Base-by-base conservation (phyloP, 2,329 filamentous ascomycete species). In the Volutella citrinella region DNA sequence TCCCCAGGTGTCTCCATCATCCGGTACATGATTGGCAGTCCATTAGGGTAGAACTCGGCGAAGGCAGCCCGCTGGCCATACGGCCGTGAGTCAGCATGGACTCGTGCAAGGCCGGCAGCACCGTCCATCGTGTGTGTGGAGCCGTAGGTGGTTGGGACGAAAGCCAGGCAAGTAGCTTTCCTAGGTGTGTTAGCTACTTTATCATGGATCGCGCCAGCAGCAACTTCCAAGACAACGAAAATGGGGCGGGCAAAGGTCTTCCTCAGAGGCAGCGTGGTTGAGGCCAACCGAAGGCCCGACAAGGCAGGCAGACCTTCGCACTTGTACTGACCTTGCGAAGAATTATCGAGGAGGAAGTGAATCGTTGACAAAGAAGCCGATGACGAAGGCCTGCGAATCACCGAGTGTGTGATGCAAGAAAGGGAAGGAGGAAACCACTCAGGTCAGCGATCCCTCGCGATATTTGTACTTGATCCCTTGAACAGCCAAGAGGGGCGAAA, bases 41-140 rank as follows among this genome's bases (percentile, higher is more conserved):
- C 63, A 34, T 52, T 54, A 4, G 64, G 63, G 16, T 66, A 67
- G 30, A 54, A 52, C 11, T 52, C 45, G 3, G 39, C 38, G 30
- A 62, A 64, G 7, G 39, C 36, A 12, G 43, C 46, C 17, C 47
- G 48, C 24, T 55, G 32, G n/a, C 42, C 50, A 3, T 38, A 38
- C 10, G 54, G 49, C 4, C 49, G 52, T 19, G 50, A 38, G 16
- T 43, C 31, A 13, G 49, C 53, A n/a, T 46, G 26, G 10, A 51
- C 39, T 18, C 54, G 42, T 15, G 45, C 35, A 14, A 53, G 45
- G 7, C 19, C 13, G 16, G 42, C 30, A 8, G 45, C 26, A 12
- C 45, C 29, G n/a, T 39, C 27, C 13, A 45, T 27, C 6, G 42
- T 30, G 22, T 50, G 42, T 19, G 39, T 35, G 30, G 44, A 33